Percentiles rank a stretch among this genome's conserved stretches.
These are phyloP conservation scores for Nicotiana tabacum DNA, from an alignment of 257 asterid genomes.

Conservation along the genomic window DNA sequence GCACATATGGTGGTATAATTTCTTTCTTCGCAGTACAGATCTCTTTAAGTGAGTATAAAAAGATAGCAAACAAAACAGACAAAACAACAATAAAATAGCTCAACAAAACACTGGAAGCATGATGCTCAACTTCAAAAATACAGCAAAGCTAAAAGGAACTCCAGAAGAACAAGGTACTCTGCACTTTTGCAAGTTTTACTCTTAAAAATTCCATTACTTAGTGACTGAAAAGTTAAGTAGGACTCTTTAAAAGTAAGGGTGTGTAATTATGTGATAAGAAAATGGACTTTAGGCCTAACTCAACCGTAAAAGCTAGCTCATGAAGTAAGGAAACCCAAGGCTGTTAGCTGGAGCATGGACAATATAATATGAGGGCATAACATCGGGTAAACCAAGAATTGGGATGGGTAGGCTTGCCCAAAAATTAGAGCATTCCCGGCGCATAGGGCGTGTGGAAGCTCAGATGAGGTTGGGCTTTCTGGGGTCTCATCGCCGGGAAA, in stretches of 20 bases:
- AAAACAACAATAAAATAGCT: background rate
- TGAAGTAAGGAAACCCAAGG: too few species aligned
- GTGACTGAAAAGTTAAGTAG: background rate
- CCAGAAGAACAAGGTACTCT: background rate
- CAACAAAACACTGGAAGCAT: background rate
- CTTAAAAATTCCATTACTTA: background rate
- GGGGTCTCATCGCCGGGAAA: too few species aligned
- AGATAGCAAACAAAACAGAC: background rate
- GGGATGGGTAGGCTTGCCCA: too few species aligned
- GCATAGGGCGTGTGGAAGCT: too few species aligned
- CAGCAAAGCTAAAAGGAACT: background rate
- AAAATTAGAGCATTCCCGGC: too few species aligned
- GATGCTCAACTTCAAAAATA: background rate
- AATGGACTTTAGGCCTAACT: too few species aligned
- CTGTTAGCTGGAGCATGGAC: too few species aligned
- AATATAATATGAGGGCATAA: too few species aligned
- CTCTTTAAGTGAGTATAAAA: background rate
- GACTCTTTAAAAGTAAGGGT: background rate
- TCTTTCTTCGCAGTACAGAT: background rate
- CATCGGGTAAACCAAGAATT: too few species aligned
- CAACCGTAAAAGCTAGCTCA: too few species aligned
- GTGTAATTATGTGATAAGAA: background rate
- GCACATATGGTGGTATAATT: background rate
- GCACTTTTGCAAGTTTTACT: background rate
- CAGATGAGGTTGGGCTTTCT: too few species aligned